A percentile compares a stretch with the other conserved stretches of the same genome.
Conservation (phyloP, 345 rosid genomes). For the Nasturtium officinale region DNA sequence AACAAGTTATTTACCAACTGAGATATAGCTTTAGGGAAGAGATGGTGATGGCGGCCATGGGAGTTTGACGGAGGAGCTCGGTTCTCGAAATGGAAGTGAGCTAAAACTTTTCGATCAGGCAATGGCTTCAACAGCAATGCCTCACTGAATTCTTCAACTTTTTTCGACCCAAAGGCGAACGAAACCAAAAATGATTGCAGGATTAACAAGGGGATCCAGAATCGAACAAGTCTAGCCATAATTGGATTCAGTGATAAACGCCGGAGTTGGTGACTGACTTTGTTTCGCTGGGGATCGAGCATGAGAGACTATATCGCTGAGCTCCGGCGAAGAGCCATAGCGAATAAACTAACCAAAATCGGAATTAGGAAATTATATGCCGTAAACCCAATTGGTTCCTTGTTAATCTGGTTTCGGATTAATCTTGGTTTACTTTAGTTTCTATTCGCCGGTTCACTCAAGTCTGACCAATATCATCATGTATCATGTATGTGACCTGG, state of each 20-base stretch:
- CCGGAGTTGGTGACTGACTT: conserved; percentile 17
- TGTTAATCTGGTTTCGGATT: not conserved
- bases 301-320: conserved; percentile 25
- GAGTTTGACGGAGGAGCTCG: conserved; percentile 63
- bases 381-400: not conserved
- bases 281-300: conserved; percentile 21
- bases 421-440: not conserved
- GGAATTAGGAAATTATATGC: not conserved
- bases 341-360: not conserved
- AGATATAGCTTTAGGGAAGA: conserved; percentile 94
- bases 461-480: not conserved
- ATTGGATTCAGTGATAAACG: conserved; percentile 5
- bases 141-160: conserved; percentile 71
- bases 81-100: conserved; percentile 82
- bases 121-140: conserved; percentile 75
- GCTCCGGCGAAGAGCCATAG: conserved; percentile 33
- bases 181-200: conserved; percentile 26
- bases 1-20: conserved; percentile 63
- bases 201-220: conserved; percentile 30
- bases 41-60: conserved; percentile 87
- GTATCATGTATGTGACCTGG: not conserved
- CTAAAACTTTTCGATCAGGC: conserved; percentile 79
- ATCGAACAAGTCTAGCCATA: conserved; percentile 29
- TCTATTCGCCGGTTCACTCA: not conserved
- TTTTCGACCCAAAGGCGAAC: conserved; percentile 47